These are phyloP conservation scores for Erodium texanum DNA, from an alignment of 441 rosid species.

Conservation along the genomic window DNA sequence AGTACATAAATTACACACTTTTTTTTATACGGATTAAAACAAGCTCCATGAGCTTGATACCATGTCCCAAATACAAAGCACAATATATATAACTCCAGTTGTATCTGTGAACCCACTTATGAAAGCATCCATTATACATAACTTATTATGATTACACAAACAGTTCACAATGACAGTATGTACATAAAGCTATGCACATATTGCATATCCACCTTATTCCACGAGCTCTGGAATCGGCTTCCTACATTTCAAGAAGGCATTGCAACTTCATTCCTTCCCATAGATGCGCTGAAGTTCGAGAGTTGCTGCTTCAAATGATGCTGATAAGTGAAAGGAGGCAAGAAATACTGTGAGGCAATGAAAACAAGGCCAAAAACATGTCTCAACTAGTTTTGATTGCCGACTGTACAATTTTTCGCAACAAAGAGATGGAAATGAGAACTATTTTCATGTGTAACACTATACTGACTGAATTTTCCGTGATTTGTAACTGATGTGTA, in stretches of 20 bases:
- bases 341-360: constrained; percentile 7
- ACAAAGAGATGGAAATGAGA: background rate
- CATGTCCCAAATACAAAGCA: too few species aligned
- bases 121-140: background rate
- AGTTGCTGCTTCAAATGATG: constrained; percentile 64
- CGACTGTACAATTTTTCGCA: too few species aligned
- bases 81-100: too few species aligned
- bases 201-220: background rate
- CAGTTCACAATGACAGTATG: background rate
- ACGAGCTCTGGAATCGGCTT: constrained; percentile 9
- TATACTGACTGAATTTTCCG: too few species aligned
- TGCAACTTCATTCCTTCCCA: constrained; percentile 43
- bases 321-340: constrained; percentile 23
- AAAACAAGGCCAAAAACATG: background rate
- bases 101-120: background rate
- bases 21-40: too few species aligned
- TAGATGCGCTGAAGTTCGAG: constrained; percentile 76
- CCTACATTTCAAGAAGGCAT: constrained; percentile 30
- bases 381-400: too few species aligned
- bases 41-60: background rate
- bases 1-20: too few species aligned
- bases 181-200: background rate
- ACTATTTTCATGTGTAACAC: too few species aligned
- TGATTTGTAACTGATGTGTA: too few species aligned
- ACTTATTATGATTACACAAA: background rate